A percentile compares a stretch with the other conserved stretches of the same genome.
phyloP scores from a whole-genome alignment of 169 alveolate genomes.

The Babesia ovata region DNA sequence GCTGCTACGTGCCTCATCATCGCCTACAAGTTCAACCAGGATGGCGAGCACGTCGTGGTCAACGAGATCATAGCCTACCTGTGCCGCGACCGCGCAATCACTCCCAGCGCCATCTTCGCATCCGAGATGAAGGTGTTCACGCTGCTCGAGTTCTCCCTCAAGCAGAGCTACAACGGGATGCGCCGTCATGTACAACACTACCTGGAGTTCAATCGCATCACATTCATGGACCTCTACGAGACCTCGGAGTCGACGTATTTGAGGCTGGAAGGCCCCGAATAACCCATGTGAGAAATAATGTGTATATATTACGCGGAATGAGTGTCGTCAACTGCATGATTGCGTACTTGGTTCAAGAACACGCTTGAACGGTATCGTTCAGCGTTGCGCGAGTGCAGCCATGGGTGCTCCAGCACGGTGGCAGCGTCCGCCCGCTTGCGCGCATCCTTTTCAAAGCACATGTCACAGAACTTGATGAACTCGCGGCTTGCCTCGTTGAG shows the following conservation, averaged over 20 bases:
- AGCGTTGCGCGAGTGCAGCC: slow-evolving; percentile 69
- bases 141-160: slow-evolving; percentile 65
- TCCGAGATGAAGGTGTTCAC: slow-evolving; percentile 72
- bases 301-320: neutral
- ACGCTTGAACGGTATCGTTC: slow-evolving; percentile 60
- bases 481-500: slow-evolving; percentile 66
- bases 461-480: slow-evolving; percentile 68
- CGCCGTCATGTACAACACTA: slow-evolving; percentile 74
- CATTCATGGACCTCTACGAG: slow-evolving; percentile 47
- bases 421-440: slow-evolving; percentile 72
- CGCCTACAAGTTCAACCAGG: slow-evolving; percentile 78
- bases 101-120: slow-evolving; percentile 65
- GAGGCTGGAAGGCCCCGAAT: slow-evolving; percentile 16
- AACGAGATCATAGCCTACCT: slow-evolving; percentile 68
- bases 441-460: slow-evolving; percentile 76
- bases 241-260: slow-evolving; percentile 55
- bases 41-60: slow-evolving; percentile 71
- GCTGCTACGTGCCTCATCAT: slow-evolving; percentile 78
- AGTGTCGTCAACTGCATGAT: neutral
- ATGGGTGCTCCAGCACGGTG: slow-evolving; percentile 71
- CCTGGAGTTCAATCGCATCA: slow-evolving; percentile 67
- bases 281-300: neutral
- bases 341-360: slow-evolving; percentile 73
- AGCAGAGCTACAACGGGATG: slow-evolving; percentile 69
- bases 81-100: slow-evolving; percentile 65